Evolutionary conservation across 371 early-diverging fungal species (phyloP), one percentile per base, ranked within the genome.

Genomic region (Amoeboradix gromovi): DNA sequence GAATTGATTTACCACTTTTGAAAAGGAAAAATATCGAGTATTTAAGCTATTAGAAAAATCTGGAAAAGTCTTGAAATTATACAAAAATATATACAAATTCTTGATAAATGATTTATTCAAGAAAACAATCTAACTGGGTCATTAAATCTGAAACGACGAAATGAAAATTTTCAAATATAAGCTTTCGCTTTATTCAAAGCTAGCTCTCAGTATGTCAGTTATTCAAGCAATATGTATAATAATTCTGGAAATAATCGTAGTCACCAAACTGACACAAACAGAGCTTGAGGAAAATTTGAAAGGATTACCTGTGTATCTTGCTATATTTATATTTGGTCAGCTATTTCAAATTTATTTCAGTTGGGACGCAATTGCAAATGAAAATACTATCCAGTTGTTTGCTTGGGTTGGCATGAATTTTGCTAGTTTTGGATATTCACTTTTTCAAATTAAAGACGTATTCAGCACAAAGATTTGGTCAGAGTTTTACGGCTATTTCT

Each of bases 281-380:
- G 22, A 48, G 5, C 5, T 12, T 12, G 48, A 5, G 48, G 48
- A 48, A 22, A 5, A 5, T 48, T 22, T 48, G 48, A 5, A 22
- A 12, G 48, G 48, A 48, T 48, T 48, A 48, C 48, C 48, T 12
- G 79, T 81, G 29, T 81, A 82, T 74, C 74, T 77, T 48, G 73
- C 76, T 1, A 75, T 82, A 66, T 81, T 79, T 68, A 75, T 82
- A 17, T 73, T 79, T 1, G 82, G 78, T 28, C 74, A 79, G 73
- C 29, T 81, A 30, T 81, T 81, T 71, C 76, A 76, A 68, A 70
- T 81, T 12, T 73, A 73, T 70, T 73, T 79, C 30, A 75, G 77
- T 71, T 75, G 72, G 73, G 81, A 82, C 68, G 81, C 81, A 5
- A 48, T 48, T 48, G 48, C 48, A 48, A 48, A 48, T 48, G 48